Evolutionary conservation across 345 rosid genomes (phyloP), one percentile per base, ranked within the genome.

Genomic region (Jatropha curcas): DNA sequence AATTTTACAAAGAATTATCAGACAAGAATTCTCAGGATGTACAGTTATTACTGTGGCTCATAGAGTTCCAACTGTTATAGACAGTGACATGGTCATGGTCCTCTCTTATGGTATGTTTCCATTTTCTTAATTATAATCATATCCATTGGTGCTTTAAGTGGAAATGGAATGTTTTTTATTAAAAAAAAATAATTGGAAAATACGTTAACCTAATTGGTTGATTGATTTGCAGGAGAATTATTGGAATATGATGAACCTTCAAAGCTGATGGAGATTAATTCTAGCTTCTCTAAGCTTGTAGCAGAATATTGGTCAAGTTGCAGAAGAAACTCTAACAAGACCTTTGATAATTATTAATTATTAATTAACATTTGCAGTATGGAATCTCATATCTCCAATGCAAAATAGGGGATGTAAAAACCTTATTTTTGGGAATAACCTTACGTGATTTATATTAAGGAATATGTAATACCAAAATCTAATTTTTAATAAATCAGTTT

Each of bases 41-140:
- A 77, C 84, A 8, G 79, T 81, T 0, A 77, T 81, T 19, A 81
- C 84, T n/a, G 84, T 81, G 3, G 81, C 81, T 73, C 81, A 73
- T 30, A 61, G 81, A 60, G 81, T 78, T 46, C 81, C 81, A 19
- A 78, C 81, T 33, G 77, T 78, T 34, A 56, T 78, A 27, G 81
- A 78, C 52, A 78, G 81, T 68, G 81, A 78, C 77, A 73, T 78
- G 81, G 81, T 78, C 59, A 61, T 78, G 77, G 81, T 78, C 71
- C 74, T 78, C 5, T 78, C 81, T 60, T 73, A 78, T 43, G 81
- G 77, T 78, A 68, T 9, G 28, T 55, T 39, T 74, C 67, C 27
- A 20, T 43, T 22, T 60, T 11, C 34, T 31, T 45, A 24, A 39
- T 1, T 39, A 6, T 8, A 39, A 39, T 39, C 12, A 39, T 12